Base-by-base conservation (phyloP, 495 filamentous ascomycete species). In the Sordaria brevicollis region DNA sequence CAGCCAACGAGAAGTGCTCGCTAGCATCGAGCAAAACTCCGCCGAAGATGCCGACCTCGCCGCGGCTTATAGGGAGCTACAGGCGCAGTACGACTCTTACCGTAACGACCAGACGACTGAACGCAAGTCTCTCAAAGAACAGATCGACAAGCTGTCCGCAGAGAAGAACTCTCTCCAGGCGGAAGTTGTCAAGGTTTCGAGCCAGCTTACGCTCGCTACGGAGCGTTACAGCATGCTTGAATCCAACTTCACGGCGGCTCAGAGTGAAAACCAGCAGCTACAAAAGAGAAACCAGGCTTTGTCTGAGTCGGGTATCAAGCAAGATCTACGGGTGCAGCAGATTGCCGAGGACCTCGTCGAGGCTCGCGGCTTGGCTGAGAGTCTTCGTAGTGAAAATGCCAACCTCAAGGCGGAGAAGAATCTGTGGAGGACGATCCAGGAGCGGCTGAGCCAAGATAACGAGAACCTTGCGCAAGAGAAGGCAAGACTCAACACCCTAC, bases 341-440 rank as follows among this genome's bases (percentile, higher is more conserved):
- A 90, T 93, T 62, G 92, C 93, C 0, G 96, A 99, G 80, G 94
- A 99, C 74, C 84, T 97, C 0, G 88, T 97, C 9, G 95, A 97
- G 77, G 88, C 90, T 1, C 91, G 90, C 73, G 91, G 89, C 69
- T 78, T 94, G 38, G 82, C 89, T 10, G 94, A 99, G 74, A 93
- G 92, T 74, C 86, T 98, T 80, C 92, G 93, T 25, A 93, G 90
- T 62, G 95, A 98, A 73, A 94, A 87, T 70, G 91, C 93, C 21
- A 97, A 97, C 77, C 87, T 97, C 11, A 96, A 94, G 78, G 94
- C 94, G 0, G 94, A 97, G 75, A 96, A 94, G 78, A 89, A 89
- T 4, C 83, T 98, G 29, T 94, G 90, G 91, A 96, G 94, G 81
- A 91, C 87, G 65, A 94, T 97, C 69, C 93, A 98, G 76, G 89